phyloP scores from a whole-genome alignment of 495 filamentous ascomycete genomes.

The Aspergillus ostianus region DNA sequence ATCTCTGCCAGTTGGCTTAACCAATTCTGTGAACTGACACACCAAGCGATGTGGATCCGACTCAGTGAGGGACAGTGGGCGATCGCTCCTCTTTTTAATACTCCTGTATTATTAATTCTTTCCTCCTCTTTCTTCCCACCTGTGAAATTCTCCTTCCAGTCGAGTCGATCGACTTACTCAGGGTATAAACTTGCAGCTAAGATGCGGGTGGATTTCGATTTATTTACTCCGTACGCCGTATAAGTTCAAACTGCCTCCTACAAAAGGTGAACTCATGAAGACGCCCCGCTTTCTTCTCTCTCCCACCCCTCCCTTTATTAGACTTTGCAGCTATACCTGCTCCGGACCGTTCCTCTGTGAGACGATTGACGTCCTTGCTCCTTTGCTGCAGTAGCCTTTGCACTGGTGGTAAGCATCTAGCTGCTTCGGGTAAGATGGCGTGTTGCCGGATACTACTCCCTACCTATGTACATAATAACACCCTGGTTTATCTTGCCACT shows the following conservation, averaged over 20 bases:
- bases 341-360: conserved; percentile 11
- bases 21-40: neutral
- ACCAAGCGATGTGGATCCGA: neutral
- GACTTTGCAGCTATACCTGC: conserved; percentile 11
- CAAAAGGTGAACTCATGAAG: too few species aligned
- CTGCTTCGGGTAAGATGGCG: too few species aligned
- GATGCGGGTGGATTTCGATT: too few species aligned
- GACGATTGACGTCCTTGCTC: conserved; percentile 34
- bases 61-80: neutral
- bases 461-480: too few species aligned
- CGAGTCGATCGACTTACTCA: too few species aligned
- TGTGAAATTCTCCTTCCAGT: too few species aligned
- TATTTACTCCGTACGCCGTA: too few species aligned
- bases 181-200: too few species aligned
- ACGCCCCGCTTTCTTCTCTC: neutral
- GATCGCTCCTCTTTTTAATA: conserved; percentile 2
- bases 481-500: neutral
- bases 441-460: too few species aligned
- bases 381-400: neutral
- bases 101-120: neutral
- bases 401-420: neutral
- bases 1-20: neutral
- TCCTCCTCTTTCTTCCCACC: too few species aligned
- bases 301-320: neutral
- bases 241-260: too few species aligned